A percentile compares a stretch with the other conserved stretches of the same genome.
These are phyloP conservation scores for Salix caprea DNA, from an alignment of 345 rosid genomes.

Conservation along the genomic window DNA sequence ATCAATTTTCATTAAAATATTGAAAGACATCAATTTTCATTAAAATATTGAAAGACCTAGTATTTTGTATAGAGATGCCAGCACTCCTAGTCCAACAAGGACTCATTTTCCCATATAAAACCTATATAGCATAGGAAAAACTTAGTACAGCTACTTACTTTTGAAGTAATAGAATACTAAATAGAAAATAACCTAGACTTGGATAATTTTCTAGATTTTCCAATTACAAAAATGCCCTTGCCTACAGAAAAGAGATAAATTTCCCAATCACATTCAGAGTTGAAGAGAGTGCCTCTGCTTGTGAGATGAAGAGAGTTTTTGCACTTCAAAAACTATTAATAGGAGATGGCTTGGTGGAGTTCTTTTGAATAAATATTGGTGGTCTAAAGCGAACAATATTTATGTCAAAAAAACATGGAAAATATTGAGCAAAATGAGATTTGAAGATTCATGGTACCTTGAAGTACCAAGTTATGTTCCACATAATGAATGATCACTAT, in stretches of 20 bases:
- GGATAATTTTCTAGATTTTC: no score
- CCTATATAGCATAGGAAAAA: no score
- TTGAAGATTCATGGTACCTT: neutral
- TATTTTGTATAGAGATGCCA: no score
- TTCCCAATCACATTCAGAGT: neutral
- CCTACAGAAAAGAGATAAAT: no score
- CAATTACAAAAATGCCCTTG: no score
- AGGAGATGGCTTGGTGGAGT: neutral
- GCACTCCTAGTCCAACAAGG: no score
- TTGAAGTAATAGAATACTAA: no score
- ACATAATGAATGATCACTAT: neutral
- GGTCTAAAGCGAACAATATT: neutral
- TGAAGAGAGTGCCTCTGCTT: neutral
- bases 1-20: neutral
- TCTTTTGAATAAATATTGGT: neutral
- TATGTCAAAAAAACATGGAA: neutral
- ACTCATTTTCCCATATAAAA: no score
- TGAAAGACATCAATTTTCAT: neutral
- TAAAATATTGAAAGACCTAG: neutral
- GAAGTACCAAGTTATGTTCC: neutral
- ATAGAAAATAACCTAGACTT: no score
- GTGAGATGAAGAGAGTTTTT: neutral
- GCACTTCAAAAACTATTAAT: neutral
- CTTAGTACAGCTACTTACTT: no score
- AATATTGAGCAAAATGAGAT: neutral